A percentile compares a stretch with the other conserved stretches of the same genome.
These are phyloP conservation scores for Fusarium chuoi DNA, from an alignment of 2,329 filamentous ascomycete genomes.

Conservation along the genomic window DNA sequence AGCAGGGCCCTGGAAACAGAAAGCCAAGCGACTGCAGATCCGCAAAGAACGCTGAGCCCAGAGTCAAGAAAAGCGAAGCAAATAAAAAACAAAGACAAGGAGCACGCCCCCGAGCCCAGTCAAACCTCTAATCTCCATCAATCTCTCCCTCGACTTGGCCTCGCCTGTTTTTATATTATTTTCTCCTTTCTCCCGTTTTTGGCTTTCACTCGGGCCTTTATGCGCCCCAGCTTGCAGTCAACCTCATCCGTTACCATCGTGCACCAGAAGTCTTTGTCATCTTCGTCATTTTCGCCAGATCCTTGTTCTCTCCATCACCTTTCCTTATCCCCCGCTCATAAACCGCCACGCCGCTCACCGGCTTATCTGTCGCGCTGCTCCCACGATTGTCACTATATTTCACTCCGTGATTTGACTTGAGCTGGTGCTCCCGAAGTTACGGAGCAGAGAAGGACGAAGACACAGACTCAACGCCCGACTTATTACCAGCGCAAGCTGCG, in stretches of 20 bases:
- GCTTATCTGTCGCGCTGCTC: slow-evolving; percentile 13
- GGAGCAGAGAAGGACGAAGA: slow-evolving; percentile 5
- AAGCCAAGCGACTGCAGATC: slow-evolving; percentile 37
- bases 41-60: slow-evolving; percentile 30
- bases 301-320: slow-evolving; percentile 32
- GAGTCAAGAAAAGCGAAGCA: slow-evolving; percentile 34
- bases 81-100: slow-evolving; percentile 37
- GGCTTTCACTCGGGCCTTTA: neutral
- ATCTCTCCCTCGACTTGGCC: slow-evolving; percentile 24
- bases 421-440: slow-evolving; percentile 14
- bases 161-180: slow-evolving; percentile 14
- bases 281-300: slow-evolving; percentile 39
- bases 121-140: slow-evolving; percentile 22
- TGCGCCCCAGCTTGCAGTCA: slow-evolving; percentile 6
- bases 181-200: neutral
- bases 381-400: slow-evolving; percentile 13
- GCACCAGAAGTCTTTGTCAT: slow-evolving; percentile 35
- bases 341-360: slow-evolving; percentile 32
- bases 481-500: slow-evolving; percentile 44
- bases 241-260: slow-evolving; percentile 16
- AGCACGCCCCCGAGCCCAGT: slow-evolving; percentile 23
- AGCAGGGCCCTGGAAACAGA: slow-evolving; percentile 22
- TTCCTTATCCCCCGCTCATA: slow-evolving; percentile 33
- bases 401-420: slow-evolving; percentile 6
- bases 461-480: slow-evolving; percentile 3